Base-by-base conservation (phyloP, 352 stramenopile genomes). In the Saprolegnia diclina region DNA sequence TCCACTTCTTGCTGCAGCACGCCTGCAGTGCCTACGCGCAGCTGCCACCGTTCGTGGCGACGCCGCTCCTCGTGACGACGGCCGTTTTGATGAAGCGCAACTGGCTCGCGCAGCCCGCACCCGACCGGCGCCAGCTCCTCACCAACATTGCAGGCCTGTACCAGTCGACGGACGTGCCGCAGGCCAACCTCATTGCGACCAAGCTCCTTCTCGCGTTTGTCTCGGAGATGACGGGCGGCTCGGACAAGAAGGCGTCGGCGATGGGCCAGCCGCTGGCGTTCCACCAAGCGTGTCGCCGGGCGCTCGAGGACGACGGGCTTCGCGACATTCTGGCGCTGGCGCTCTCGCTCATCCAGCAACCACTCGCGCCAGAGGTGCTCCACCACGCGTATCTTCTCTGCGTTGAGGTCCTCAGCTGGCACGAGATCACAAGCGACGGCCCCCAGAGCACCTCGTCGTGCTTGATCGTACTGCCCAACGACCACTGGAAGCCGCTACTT, bases 151-250 rank as follows among this genome's bases (percentile, higher is more conserved):
- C 42, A 0, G 24, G 24, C 7, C 42, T 71, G 7, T 45, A 61
- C 19, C 45, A 32, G 4, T 76, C 83, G 52, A 72, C 73, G 10
- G 79, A 82, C 24, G 64, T 72, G 54, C 54, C 53, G 21, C 81
- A 83, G 0, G 52, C 13, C 16, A 24, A 40, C 35, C 59, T 94
- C 35, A 72, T 92, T 46, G 83, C 83, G 5, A 79, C 83, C 55
- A 94, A 92, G 68, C 91, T 86, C 83, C 75, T 94, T 29, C 78
- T 91, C 22, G 85, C 87, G 18, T 91, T 94, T 42, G 83, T 93
- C 57, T 91, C 83, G 54, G 87, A 94, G 74, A 92, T 94, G 65
- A 88, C 83, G 50, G 91, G 85, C 3, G 81, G 82, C 11, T 94
- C 87, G 0, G 62, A 67, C 22, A 67, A 67, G 29, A 76, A 82